Conservation (phyloP, 768 basidiomycete species). For the Candolleomyces aberdarensis region DNA sequence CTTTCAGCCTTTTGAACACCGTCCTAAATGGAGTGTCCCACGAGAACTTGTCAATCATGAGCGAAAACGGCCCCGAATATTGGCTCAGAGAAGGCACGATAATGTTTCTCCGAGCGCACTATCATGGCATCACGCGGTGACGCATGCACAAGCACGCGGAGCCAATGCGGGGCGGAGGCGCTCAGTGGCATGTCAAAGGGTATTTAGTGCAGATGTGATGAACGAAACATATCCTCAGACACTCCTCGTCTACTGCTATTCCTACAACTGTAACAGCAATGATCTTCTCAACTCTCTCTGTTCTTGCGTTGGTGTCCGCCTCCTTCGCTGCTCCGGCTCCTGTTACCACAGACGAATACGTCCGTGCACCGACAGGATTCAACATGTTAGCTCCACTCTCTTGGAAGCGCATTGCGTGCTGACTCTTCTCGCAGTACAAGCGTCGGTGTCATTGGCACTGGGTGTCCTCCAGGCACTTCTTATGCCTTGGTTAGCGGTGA, state of each 20-base stretch:
- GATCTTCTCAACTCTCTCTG: background rate
- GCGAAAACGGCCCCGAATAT: background rate
- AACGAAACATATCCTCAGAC: background rate
- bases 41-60: background rate
- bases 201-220: background rate
- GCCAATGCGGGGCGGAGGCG: background rate
- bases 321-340: background rate
- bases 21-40: background rate
- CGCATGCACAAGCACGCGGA: background rate
- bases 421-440: slow-evolving; percentile 5
- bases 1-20: background rate
- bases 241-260: background rate
- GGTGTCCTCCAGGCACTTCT: slow-evolving; percentile 9
- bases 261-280: background rate
- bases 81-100: background rate
- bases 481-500: slow-evolving; percentile 5
- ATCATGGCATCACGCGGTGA: background rate
- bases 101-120: background rate
- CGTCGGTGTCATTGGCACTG: slow-evolving; percentile 5
- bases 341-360: background rate
- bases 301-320: background rate
- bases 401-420: background rate
- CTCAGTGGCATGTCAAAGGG: background rate
- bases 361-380: slow-evolving; percentile 8
- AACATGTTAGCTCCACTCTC: slow-evolving; percentile 4